Base-by-base conservation (phyloP, 306 rosid species). In the Carpinus fangiana region DNA sequence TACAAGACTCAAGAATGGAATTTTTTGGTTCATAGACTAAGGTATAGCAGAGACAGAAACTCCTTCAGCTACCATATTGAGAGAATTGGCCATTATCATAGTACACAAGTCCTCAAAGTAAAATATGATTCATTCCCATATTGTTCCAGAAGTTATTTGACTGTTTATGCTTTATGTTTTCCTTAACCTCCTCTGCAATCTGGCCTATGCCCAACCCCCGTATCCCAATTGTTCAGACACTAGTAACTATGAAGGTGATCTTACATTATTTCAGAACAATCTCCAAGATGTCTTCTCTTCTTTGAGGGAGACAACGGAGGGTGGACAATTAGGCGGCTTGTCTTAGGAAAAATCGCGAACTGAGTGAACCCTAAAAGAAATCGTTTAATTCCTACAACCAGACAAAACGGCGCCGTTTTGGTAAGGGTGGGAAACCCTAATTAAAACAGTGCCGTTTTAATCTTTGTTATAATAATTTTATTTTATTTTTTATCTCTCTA, bases 231-330 rank as follows among this genome's bases (percentile, higher is more conserved):
- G 88, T 84, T 66, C 83, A 55, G 46, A 70, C 70, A 79, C 62
- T 67, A 56, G 53, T 48, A 79, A n/a, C 16, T 70, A 79, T 69
- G 50, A 72, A 73, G 69, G 50, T 8, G 65, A 31, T 20, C 71
- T 81, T 76, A 18, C 80, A 53, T 79, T 74, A 53, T 79, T 74
- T 68, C n/a, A 70, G 0, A 56, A 57, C 74, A 87, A 84, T 75
- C 84, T 87, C 21, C 74, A 16, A 23, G 65, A 20, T 61, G 59
- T 87, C 12, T 78, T 87, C 13, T n/a, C 1, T 9, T 76, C 83
- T 74, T 51, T 84, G 26, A 23, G 26, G 26, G 26, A 23, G 26
- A 23, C 26, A 1, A 23, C 26, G 26, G 26, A 23, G 26, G 26
- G 26, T 23, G 26, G 26, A 23, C 26, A 23, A 1, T 1, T 23